A percentile compares a stretch with the other conserved stretches of the same genome.
Conservation (phyloP, 495 filamentous ascomycete genomes). For the Arthonia radiata region DNA sequence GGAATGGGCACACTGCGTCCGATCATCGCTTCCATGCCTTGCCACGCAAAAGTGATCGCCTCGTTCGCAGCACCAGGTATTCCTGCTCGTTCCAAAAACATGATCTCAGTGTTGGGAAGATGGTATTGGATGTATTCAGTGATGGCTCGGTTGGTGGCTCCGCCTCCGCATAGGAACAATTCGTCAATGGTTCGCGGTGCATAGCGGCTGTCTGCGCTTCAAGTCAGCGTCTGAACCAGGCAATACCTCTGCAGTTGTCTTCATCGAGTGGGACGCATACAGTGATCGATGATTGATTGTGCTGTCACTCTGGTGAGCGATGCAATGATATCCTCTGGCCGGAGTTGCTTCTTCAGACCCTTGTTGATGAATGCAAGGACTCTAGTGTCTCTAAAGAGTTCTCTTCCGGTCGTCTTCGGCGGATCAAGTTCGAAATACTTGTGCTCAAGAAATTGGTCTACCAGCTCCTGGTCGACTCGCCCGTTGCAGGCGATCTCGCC, state of each 20-base stretch:
- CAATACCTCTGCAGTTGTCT: too few species aligned
- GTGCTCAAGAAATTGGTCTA: slow-evolving; percentile 25
- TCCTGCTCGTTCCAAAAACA: slow-evolving; percentile 29
- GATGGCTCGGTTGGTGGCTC: slow-evolving; percentile 31
- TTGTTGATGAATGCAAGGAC: slow-evolving; percentile 22
- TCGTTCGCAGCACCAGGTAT: slow-evolving; percentile 29
- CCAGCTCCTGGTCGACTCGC: slow-evolving; percentile 24
- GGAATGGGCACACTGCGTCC: slow-evolving; percentile 27
- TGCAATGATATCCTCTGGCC: slow-evolving; percentile 24
- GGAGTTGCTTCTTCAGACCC: slow-evolving; percentile 18
- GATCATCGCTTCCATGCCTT: slow-evolving; percentile 27
- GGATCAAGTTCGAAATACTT: slow-evolving; percentile 23
- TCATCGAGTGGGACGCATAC: too few species aligned
- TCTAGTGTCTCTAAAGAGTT: slow-evolving; percentile 29
- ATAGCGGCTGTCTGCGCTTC: slow-evolving; percentile 25
- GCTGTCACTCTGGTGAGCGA: slow-evolving; percentile 31
- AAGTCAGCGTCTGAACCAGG: too few species aligned
- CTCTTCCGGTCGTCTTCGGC: slow-evolving; percentile 32
- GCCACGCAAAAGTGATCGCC: slow-evolving; percentile 32
- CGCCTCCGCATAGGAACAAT: slow-evolving; percentile 35
- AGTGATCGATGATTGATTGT: slow-evolving; percentile 29
- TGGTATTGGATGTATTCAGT: slow-evolving; percentile 22
- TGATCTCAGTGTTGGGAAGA: slow-evolving; percentile 22
- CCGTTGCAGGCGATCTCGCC: slow-evolving; percentile 27
- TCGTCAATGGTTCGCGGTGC: slow-evolving; percentile 20